Conservation (phyloP, 495 filamentous ascomycete genomes). For the Xylaria telfairii region DNA sequence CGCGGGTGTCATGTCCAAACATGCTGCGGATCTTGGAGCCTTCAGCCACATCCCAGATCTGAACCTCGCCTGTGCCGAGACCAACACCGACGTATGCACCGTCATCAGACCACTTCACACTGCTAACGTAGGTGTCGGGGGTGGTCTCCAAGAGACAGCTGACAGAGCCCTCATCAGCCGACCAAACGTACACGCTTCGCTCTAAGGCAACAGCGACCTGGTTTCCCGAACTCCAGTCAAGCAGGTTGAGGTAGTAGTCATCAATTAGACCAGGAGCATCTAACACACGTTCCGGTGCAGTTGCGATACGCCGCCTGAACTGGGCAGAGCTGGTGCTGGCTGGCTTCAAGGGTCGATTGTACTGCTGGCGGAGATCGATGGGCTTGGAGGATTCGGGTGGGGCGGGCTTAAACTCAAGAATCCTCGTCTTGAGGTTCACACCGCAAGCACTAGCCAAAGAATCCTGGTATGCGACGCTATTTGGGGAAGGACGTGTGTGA, state of each 20-base stretch:
- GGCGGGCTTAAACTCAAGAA: constrained; percentile 98
- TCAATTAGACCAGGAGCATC: constrained; percentile 95
- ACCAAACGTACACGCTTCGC: constrained; percentile 98
- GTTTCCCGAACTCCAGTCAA: constrained; percentile 97
- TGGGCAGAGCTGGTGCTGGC: constrained; percentile 75
- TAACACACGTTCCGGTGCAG: constrained; percentile 95
- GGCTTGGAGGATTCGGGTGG: constrained; percentile 96
- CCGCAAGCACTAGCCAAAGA: constrained; percentile 91
- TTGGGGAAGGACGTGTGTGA: constrained; percentile 83
- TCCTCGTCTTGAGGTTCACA: constrained; percentile 89
- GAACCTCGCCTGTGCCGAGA: constrained; percentile 92
- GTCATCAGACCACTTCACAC: constrained; percentile 97
- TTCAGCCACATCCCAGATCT: constrained; percentile 99
- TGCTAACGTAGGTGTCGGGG: constrained; percentile 94
- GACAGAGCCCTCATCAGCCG: constrained; percentile 90
- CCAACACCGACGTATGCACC: constrained; percentile 96
- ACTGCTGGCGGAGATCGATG: constrained; percentile 94
- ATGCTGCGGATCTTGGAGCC: constrained; percentile 95
- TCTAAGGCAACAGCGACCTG: constrained; percentile 98
- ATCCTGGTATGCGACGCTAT: constrained; percentile 88
- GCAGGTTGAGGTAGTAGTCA: constrained; percentile 98
- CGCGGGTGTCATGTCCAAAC: constrained; percentile 94
- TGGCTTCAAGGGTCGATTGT: constrained; percentile 92
- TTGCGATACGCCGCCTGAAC: constrained; percentile 87
- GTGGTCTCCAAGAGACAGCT: constrained; percentile 83